Base-by-base conservation (phyloP, 768 basidiomycete species). In the Termitomyces sp. region DNA sequence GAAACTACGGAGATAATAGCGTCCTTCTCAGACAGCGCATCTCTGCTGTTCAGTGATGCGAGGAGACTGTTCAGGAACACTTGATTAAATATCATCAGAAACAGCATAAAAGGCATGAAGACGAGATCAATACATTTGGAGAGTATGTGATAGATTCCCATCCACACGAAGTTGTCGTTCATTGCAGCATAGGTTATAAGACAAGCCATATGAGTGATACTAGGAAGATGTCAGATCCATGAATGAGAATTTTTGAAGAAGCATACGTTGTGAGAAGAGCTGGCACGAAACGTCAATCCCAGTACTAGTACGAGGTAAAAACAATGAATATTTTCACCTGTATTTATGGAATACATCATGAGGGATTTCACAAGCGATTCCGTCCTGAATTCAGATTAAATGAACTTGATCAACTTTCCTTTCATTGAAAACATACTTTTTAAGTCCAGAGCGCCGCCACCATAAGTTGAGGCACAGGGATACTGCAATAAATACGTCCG, bases 21-120 rank as follows among this genome's bases (percentile, higher is more conserved):
- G 20, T 16, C 32, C n/a, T 53, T 52, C 29, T 59, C 65, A 10
- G 44, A 31, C 5, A 62, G 36, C 3, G 56, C 20, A 20, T 57
- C 44, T 32, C 62, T 57, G 41, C 29, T 53, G 54, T 67, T 67
- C 50, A 65, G 43, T 4, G 53, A 56, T 14, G 65, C 60, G 8
- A 66, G 56, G 5, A 66, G 48, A 29, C 59, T 57, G 46, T 66
- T 66, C n/a, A 66, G 43, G 29, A 58, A 64, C 20, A 65, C 65
- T 64, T 42, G 18, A 32, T 14, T 1, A 24, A 47, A 10, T 26
- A n/a, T 22, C 12, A 9, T 47, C 14, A 49, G 29, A 5, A 53
- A 31, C 12, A 12, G 8, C 20, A 26, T 56, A 26, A 31, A 36
- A 29, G 22, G 5, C 29, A 51, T 32, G 24, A 16, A 37, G 12